Evolutionary conservation across 1,284 basidiomycete genomes (phyloP).

Genomic region (Salmacisia buchloeana): DNA sequence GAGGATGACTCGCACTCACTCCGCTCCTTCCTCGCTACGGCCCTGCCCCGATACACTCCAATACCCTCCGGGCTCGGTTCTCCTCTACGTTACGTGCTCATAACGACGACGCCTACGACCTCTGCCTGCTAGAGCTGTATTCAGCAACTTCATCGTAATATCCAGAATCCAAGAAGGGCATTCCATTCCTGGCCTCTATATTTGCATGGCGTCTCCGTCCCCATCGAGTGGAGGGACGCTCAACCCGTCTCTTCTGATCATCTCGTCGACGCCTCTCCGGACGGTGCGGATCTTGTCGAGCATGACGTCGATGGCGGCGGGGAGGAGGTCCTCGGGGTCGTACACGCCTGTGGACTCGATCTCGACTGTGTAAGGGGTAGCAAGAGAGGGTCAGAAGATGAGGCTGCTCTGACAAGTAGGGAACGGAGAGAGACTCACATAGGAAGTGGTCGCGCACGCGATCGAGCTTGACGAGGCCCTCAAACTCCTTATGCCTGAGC

Average conservation of each 20-base stretch:
- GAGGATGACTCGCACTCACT: too few species aligned
- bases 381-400: not conserved
- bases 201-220: too few species aligned
- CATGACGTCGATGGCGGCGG: conserved; percentile 77
- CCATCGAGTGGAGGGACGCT: too few species aligned
- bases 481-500: conserved; percentile 83
- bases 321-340: conserved; percentile 73
- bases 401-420: not conserved
- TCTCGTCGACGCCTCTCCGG: conserved; percentile 34
- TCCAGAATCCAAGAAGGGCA: too few species aligned
- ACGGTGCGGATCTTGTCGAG: conserved; percentile 65
- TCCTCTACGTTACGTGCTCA: too few species aligned
- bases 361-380: conserved; percentile 60
- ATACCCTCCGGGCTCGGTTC: too few species aligned
- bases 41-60: too few species aligned
- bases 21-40: too few species aligned
- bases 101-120: too few species aligned
- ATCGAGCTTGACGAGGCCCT: conserved; percentile 73
- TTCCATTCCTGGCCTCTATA: too few species aligned
- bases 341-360: conserved; percentile 88
- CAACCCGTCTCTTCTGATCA: conserved; percentile 14
- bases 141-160: too few species aligned
- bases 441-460: conserved; percentile 89
- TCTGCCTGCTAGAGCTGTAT: too few species aligned
- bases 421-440: conserved; percentile 57